Evolutionary conservation across 169 alveolate genomes (phyloP).

Genomic region (Eimeria zaria): DNA sequence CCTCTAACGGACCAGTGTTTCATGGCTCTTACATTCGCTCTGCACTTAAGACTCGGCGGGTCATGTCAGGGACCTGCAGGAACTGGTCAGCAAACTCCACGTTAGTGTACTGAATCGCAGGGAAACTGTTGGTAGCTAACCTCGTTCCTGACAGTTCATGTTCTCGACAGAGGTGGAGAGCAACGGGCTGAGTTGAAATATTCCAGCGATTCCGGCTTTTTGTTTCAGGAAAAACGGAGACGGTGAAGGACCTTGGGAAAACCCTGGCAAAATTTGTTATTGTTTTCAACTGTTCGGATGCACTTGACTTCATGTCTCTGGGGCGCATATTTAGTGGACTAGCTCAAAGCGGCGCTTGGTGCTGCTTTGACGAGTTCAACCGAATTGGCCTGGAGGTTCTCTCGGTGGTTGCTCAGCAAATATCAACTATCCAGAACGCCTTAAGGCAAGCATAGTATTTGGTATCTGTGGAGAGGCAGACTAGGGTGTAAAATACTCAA

Average conservation of each 20-base stretch:
- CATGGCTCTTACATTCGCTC: slow-evolving; percentile 97
- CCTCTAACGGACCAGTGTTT: slow-evolving; percentile 99
- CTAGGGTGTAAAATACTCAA: not conserved
- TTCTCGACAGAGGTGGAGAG: not conserved
- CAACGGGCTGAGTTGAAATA: not conserved
- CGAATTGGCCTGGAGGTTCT: slow-evolving; percentile 98
- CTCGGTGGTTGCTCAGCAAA: slow-evolving; percentile 98
- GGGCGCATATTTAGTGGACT: slow-evolving; percentile 98
- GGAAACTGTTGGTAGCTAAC: not conserved
- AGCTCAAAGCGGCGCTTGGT: slow-evolving; percentile 98
- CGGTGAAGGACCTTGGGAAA: slow-evolving; percentile 98
- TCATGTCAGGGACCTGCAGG: slow-evolving; percentile 99
- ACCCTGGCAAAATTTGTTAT: slow-evolving; percentile 97
- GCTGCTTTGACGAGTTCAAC: slow-evolving; percentile 99
- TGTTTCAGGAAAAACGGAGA: slow-evolving; percentile 95
- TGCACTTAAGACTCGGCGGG: slow-evolving; percentile 98
- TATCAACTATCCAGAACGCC: slow-evolving; percentile 95
- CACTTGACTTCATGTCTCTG: slow-evolving; percentile 96
- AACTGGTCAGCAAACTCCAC: slow-evolving; percentile 92
- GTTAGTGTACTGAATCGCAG: not conserved
- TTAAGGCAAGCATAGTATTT: slow-evolving; percentile 84
- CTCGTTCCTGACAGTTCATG: not conserved
- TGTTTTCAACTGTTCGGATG: slow-evolving; percentile 98
- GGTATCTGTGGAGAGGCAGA: not conserved
- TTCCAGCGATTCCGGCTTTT: not conserved